These are phyloP conservation scores for Taphrina wiesneri DNA, from an alignment of 1,139 yeast genomes.

Conservation along the genomic window DNA sequence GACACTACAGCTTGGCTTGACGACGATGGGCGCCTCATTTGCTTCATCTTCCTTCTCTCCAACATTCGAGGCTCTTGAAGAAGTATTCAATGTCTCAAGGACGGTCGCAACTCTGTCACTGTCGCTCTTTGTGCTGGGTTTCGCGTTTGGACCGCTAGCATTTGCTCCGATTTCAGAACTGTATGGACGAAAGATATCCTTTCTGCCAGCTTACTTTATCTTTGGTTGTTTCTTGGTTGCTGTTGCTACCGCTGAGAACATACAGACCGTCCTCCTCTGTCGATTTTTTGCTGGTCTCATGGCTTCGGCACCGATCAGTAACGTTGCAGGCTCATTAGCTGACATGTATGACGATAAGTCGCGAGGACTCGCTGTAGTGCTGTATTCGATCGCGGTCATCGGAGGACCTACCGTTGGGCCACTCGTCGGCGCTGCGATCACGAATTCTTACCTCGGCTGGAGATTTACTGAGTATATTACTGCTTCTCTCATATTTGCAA, in stretches of 20 bases:
- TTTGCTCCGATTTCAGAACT: conserved; percentile 81
- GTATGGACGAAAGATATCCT: conserved; percentile 59
- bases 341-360: conserved; percentile 71
- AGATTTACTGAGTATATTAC: conserved; percentile 51
- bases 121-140: conserved; percentile 64
- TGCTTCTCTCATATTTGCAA: conserved; percentile 50
- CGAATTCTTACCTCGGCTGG: conserved; percentile 61
- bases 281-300: conserved; percentile 78
- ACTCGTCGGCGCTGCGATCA: conserved; percentile 72
- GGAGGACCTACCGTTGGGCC: conserved; percentile 79
- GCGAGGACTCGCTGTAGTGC: conserved; percentile 53
- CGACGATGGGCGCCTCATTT: conserved; percentile 60
- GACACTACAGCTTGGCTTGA: conserved; percentile 49
- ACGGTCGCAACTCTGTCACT: conserved; percentile 82
- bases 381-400: conserved; percentile 55
- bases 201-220: conserved; percentile 17
- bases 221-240: conserved; percentile 57
- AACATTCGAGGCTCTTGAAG: conserved; percentile 51
- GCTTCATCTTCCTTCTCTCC: conserved; percentile 66
- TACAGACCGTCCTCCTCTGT: conserved; percentile 56
- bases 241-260: conserved; percentile 57
- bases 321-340: conserved; percentile 82
- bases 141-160: conserved; percentile 69
- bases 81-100: conserved; percentile 62
- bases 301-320: conserved; percentile 81